These are phyloP conservation scores for Apiotrichum veenhuisii DNA, from an alignment of 1,284 basidiomycete species.

Conservation along the genomic window DNA sequence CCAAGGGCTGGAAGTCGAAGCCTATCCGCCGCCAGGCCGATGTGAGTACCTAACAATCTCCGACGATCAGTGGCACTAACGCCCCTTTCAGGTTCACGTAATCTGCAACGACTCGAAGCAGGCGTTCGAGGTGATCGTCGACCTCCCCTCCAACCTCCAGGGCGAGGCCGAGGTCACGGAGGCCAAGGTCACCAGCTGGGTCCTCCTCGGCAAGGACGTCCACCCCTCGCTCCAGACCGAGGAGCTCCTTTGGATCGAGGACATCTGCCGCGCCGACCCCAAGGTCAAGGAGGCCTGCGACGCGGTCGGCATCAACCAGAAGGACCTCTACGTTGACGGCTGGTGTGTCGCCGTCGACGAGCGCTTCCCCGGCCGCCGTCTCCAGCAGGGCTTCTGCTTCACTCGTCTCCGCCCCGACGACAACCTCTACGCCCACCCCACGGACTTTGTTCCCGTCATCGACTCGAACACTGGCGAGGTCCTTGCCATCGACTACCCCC, in stretches of 20 bases:
- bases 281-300: slow-evolving; percentile 46
- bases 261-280: slow-evolving; percentile 47
- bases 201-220: slow-evolving; percentile 43
- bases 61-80: not conserved
- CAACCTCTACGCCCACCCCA: slow-evolving; percentile 52
- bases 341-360: slow-evolving; percentile 53
- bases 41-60: slow-evolving; percentile 24
- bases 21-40: slow-evolving; percentile 38
- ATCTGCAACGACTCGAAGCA: slow-evolving; percentile 47
- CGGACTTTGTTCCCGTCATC: slow-evolving; percentile 49
- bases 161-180: slow-evolving; percentile 20
- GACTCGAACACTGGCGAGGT: slow-evolving; percentile 47
- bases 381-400: slow-evolving; percentile 52
- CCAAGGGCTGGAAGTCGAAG: slow-evolving; percentile 12
- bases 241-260: slow-evolving; percentile 52
- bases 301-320: slow-evolving; percentile 48
- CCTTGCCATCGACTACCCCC: slow-evolving; percentile 48
- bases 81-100: slow-evolving; percentile 38
- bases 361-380: slow-evolving; percentile 46
- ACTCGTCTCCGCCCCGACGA: slow-evolving; percentile 44
- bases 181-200: slow-evolving; percentile 37
- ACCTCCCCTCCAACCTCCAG: slow-evolving; percentile 44
- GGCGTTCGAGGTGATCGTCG: slow-evolving; percentile 45
- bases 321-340: slow-evolving; percentile 49
- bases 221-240: slow-evolving; percentile 53